These are phyloP conservation scores for Tympanopsis confertula DNA, from an alignment of 2,329 filamentous ascomycete species.

Conservation along the genomic window DNA sequence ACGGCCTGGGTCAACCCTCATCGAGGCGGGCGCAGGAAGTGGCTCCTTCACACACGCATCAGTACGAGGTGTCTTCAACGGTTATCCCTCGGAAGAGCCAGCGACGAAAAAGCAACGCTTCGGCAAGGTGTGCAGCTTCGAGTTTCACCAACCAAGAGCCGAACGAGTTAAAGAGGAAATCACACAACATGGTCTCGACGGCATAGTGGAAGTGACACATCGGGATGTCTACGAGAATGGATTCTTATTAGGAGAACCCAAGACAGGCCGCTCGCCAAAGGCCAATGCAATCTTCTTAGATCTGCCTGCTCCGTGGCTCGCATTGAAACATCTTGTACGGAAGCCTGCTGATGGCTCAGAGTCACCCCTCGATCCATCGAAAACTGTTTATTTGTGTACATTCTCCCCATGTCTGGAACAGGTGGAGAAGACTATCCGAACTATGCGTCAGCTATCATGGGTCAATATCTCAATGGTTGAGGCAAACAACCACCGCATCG, in stretches of 20 bases:
- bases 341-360: slow-evolving; percentile 6
- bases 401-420: slow-evolving; percentile 1
- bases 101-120: slow-evolving; percentile 8
- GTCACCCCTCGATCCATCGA: background rate
- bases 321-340: slow-evolving; percentile 30
- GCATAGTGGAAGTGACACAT: slow-evolving; percentile 29
- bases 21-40: slow-evolving; percentile 37
- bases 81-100: slow-evolving; percentile 17
- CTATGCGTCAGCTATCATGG: background rate
- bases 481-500: background rate
- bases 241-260: slow-evolving; percentile 20
- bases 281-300: slow-evolving; percentile 35
- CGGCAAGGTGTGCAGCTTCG: slow-evolving; percentile 34
- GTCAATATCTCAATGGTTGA: background rate
- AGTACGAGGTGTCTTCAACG: slow-evolving; percentile 33
- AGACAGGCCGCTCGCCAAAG: slow-evolving; percentile 22
- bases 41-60: slow-evolving; percentile 37
- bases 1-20: slow-evolving; percentile 28
- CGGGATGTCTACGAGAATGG: slow-evolving; percentile 35
- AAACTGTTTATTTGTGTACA: background rate
- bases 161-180: slow-evolving; percentile 27
- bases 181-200: slow-evolving; percentile 25
- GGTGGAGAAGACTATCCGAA: background rate
- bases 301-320: slow-evolving; percentile 35
- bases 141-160: slow-evolving; percentile 31